Base-by-base conservation (phyloP, 352 stramenopile species). In the Globisporangium paddicum region DNA sequence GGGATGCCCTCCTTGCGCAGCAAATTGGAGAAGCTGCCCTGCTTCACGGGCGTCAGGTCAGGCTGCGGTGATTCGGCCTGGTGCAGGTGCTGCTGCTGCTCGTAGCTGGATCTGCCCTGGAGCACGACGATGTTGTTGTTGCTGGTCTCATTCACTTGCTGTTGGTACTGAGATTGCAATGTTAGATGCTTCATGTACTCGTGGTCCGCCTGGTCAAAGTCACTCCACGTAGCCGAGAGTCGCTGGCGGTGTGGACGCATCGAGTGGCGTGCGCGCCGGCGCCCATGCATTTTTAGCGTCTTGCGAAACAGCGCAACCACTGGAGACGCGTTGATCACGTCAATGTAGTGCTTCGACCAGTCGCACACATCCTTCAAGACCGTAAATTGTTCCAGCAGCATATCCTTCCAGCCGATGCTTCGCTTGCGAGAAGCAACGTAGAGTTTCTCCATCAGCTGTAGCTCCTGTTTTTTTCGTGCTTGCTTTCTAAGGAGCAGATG, bases 1-100 rank as follows among this genome's bases (percentile, higher is more conserved):
- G 72, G 45, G 11, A 86, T 72, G 25, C 76, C 76, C 56, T 74
- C 70, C 60, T 60, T 72, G 3, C 69, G 70, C 42, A 86, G 70
- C 44, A 86, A 44, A 4, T 56, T 75, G 2, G 65, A 64, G 54
- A 86, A 84, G 48, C 67, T 74, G 19, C 74, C 76, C 67, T 64
- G 68, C 21, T 63, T 69, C 51, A 71, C 25, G 46, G 70, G 67
- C 6, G 69, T 75, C 14, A 86, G 66, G 59, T 79, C 47, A 1
- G 72, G 73, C 18, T 45, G 25, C 2, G 61, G 61, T 7, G 28
- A 19, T 2, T 38, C 21, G 5, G 26, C 23, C 23, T 64, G 38
- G 18, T 30, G 32, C 3, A 23, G n/a, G 32, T 34, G 45, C 14
- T 54, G 41, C 18, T 58, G 40, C 14, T 55, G 46, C 23, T 58